phyloP scores from a whole-genome alignment of 2,329 filamentous ascomycete genomes.

The Fusarium chlamydosporum region DNA sequence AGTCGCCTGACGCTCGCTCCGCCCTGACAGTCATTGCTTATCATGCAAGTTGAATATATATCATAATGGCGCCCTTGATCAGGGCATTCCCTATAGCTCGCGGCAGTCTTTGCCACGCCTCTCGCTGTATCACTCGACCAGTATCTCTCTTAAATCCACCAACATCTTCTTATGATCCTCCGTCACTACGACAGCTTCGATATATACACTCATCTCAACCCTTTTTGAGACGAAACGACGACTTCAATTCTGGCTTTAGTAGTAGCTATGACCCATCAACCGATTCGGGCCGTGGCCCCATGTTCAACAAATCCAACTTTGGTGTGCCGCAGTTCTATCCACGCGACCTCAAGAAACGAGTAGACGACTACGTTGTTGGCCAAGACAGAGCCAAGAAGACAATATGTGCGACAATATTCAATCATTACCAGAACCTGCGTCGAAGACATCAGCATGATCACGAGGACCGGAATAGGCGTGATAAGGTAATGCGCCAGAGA shows the following conservation, averaged over 20 bases:
- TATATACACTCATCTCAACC: constrained; percentile 45
- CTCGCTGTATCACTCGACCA: constrained; percentile 22
- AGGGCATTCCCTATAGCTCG: constrained; percentile 44
- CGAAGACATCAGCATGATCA: constrained; percentile 84
- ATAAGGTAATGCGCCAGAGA: constrained; percentile 78
- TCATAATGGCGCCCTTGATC: constrained; percentile 47
- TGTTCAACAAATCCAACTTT: constrained; percentile 70
- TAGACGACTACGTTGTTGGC: constrained; percentile 96
- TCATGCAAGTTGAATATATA: constrained; percentile 45
- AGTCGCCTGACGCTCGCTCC: constrained; percentile 37
- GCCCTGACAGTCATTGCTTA: constrained; percentile 21
- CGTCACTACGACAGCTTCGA: constrained; percentile 44
- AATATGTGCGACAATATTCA: constrained; percentile 92
- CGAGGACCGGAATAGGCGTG: constrained; percentile 67
- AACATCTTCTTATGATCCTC: constrained; percentile 5
- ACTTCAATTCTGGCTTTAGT: constrained; percentile 71
- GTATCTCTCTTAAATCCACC: constrained; percentile 12
- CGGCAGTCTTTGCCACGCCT: constrained; percentile 30
- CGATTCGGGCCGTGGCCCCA: constrained; percentile 69
- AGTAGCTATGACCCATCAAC: constrained; percentile 70
- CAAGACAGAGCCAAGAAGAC: constrained; percentile 96
- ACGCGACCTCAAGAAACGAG: constrained; percentile 83
- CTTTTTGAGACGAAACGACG: constrained; percentile 60
- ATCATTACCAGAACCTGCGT: constrained; percentile 92
- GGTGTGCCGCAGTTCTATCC: constrained; percentile 76